Evolutionary conservation across 345 rosid genomes (phyloP).

Genomic region (Theobroma cacao): DNA sequence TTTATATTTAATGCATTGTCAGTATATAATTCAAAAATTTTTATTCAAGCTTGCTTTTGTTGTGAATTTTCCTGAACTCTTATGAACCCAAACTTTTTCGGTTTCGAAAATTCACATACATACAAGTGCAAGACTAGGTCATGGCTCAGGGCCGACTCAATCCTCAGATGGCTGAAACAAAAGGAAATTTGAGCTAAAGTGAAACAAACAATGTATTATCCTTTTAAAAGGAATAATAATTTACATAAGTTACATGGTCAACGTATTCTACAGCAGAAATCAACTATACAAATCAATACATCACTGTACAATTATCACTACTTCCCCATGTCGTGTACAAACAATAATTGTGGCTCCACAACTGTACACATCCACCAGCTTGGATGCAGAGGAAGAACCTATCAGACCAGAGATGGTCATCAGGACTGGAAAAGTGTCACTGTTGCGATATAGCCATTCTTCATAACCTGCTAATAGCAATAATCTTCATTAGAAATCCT

Average conservation of each 20-base stretch:
- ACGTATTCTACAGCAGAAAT: not conserved
- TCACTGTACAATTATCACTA: slow-evolving; percentile 18
- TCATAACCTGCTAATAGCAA: slow-evolving; percentile 76
- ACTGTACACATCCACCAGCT: slow-evolving; percentile 10
- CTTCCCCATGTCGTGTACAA: not conserved
- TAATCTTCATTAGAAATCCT: slow-evolving; percentile 14
- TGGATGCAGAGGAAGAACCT: slow-evolving; percentile 7
- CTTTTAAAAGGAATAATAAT: not conserved
- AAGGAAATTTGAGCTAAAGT: not conserved
- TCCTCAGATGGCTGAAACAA: not conserved
- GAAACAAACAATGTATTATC: not conserved
- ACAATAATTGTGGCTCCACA: not conserved
- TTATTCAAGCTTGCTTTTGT: no score
- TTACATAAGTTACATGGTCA: not conserved
- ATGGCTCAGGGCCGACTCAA: not conserved
- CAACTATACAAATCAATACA: slow-evolving; percentile 25
- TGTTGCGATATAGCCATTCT: slow-evolving; percentile 86
- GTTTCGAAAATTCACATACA: not conserved
- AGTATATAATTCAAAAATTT: no score
- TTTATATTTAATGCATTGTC: no score
- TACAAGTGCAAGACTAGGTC: not conserved
- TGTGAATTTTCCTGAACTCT: no score
- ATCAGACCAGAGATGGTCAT: slow-evolving; percentile 24
- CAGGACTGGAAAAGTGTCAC: slow-evolving; percentile 85
- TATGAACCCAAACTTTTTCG: not conserved